Evolutionary conservation across 2,329 filamentous ascomycete genomes (phyloP), one percentile per base, ranked within the genome.

Genomic region (Mycogone perniciosa): DNA sequence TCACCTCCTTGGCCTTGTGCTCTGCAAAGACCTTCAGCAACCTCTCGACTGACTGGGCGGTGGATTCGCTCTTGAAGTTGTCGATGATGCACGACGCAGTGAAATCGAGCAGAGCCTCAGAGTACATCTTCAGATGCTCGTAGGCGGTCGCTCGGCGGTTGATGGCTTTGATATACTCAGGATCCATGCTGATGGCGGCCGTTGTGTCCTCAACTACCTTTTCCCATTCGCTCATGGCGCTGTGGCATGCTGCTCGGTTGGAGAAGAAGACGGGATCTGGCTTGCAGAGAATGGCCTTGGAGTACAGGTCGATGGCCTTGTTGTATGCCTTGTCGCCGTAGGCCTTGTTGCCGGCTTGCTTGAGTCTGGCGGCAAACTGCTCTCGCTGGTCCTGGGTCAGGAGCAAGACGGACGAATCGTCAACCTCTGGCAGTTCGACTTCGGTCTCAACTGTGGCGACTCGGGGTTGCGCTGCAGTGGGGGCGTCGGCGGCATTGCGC

Each of bases 1-100:
- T 77, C 65, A 99, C 96, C 57, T 83, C 84, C 74, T 92, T 90
- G 57, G 88, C 92, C 76, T 96, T 96, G 59, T 88, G 80, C 72
- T 97, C 92, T 43, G 93, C 93, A 45, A 97, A 92, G 75, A 95
- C 95, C 79, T 97, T 97, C 56, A 99, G 79, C 56, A 99, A 75
- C 56, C 92, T 79, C 76, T 99, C 93, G 7, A 99, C 91, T 41
- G 90, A 85, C 68, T 91, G 84, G 27, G 92, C 90, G 64, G 88
- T 95, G 55, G 80, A 77, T 63, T 96, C 88, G 69, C 93, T 97
- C 73, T 88, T 86, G 79, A 99, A 99, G 56, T 88, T 88, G 68
- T 99, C 93, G 67, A 99, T 96, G 69, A 99, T 99, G 75, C 93
- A 99, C 73, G 92, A 96, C 52, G 93, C 93, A 7, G 93, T 99